Evolutionary conservation across 768 basidiomycete genomes (phyloP).

Genomic region (Psilocybe cubensis): DNA sequence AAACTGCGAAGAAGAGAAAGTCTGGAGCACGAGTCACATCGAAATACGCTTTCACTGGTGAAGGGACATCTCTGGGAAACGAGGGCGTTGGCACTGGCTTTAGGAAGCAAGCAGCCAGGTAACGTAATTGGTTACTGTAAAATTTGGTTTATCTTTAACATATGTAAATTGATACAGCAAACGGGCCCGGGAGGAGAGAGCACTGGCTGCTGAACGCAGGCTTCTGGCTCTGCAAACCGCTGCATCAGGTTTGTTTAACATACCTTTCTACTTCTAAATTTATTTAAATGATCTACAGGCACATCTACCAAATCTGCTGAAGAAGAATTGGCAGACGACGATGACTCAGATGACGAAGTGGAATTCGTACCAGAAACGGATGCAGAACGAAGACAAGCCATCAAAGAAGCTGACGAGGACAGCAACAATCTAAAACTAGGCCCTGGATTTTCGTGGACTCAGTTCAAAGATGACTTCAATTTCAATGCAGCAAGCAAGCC

Average conservation of each 20-base stretch:
- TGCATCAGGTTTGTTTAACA: not conserved
- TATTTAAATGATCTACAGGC: constrained; percentile 1
- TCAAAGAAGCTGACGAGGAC: constrained; percentile 50
- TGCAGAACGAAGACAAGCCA: constrained; percentile 50
- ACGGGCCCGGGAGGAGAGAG: constrained; percentile 78
- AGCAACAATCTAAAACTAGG: constrained; percentile 47
- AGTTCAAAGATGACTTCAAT: constrained; percentile 56
- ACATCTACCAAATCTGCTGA: constrained; percentile 7
- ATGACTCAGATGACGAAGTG: constrained; percentile 37
- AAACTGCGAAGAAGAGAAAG: constrained; percentile 71
- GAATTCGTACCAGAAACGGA: constrained; percentile 46
- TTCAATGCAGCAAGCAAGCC: constrained; percentile 28
- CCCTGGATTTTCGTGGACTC: constrained; percentile 39
- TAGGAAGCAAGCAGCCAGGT: constrained; percentile 74
- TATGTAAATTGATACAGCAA: constrained; percentile 49
- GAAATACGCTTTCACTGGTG: constrained; percentile 60
- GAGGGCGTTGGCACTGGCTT: constrained; percentile 62
- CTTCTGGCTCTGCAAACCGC: constrained; percentile 45
- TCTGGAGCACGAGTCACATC: constrained; percentile 70
- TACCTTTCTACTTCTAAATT: not conserved
- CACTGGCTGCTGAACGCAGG: constrained; percentile 72
- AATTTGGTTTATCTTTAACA: not conserved
- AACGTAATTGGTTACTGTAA: constrained; percentile 9
- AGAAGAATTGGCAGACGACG: constrained; percentile 20
- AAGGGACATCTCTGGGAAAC: constrained; percentile 56